Evolutionary conservation across 1,284 basidiomycete species (phyloP).

Genomic region (Ganoderma sp.): DNA sequence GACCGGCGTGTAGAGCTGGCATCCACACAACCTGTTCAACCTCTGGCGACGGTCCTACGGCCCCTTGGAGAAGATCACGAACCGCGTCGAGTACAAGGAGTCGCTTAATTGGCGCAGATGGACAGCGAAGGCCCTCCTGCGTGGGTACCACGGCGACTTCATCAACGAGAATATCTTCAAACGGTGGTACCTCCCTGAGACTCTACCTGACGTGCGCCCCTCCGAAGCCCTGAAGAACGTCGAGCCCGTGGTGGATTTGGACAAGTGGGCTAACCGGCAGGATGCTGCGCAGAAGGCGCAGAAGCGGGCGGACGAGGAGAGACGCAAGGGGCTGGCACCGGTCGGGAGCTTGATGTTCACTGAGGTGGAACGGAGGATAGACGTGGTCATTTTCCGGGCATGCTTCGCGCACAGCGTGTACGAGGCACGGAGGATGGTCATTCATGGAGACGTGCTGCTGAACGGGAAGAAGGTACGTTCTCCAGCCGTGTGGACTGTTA

Average conservation of each 20-base stretch:
- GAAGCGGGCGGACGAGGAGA: conserved; percentile 57
- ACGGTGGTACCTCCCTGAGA: conserved; percentile 91
- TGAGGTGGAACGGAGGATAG: conserved; percentile 93
- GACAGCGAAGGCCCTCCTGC: conserved; percentile 87
- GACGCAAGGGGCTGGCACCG: conserved; percentile 70
- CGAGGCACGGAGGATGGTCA: conserved; percentile 84
- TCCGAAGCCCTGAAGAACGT: conserved; percentile 54
- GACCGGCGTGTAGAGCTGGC: conserved; percentile 75
- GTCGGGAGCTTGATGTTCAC: conserved; percentile 91
- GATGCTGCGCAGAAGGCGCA: conserved; percentile 52
- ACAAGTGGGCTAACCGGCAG: conserved; percentile 59
- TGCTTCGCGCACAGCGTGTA: conserved; percentile 94
- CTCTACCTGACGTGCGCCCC: conserved; percentile 82
- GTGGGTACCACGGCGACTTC: conserved; percentile 96
- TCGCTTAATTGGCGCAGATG: conserved; percentile 95
- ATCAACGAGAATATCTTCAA: conserved; percentile 95
- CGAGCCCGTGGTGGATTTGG: conserved; percentile 29
- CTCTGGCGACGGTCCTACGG: conserved; percentile 62
- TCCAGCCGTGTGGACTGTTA: background rate
- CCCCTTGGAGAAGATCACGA: conserved; percentile 60
- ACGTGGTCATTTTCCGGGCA: conserved; percentile 89
- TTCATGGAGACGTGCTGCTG: conserved; percentile 87
- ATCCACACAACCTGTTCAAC: conserved; percentile 72
- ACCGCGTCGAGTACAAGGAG: conserved; percentile 57
- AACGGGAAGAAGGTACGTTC: conserved; percentile 86